Base-by-base conservation (phyloP, 169 alveolate species). In the Perkinsus olseni region DNA sequence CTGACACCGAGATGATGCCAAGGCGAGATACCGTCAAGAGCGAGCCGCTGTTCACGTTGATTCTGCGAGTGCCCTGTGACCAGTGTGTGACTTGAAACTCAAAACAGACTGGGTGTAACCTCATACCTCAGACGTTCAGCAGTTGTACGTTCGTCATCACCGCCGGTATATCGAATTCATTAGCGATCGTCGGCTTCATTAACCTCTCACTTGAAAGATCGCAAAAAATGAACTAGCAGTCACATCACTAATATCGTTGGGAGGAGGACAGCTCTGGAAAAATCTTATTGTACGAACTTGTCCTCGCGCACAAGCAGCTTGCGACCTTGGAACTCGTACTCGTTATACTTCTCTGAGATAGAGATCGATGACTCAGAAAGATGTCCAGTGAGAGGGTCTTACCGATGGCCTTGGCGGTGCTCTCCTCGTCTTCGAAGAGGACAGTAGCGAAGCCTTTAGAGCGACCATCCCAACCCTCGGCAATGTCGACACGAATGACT, bases 401-500 rank as follows among this genome's bases (percentile, higher is more conserved):
- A 62, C 82, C 82, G 34, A 62, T 62, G 17, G 82, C 82, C 82
- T 62, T 62, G 37, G 82, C 34, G 17, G 82, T 21, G 82, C 82
- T 24, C 28, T 62, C 82, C 34, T 62, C 82, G 17, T 62, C 82
- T 28, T 62, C 82, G 82, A 92, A 94, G 39, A 94, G 92, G 11
- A 94, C 95, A 37, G 94, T 93, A 48, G 94, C 95, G 39, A 94
- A 93, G 31, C 95, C 95, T 90, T 93, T 94, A 39, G 95, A 94
- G 6, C 95, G 92, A 50, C 95, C 95, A 36, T 93, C 94, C 45
- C 94, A 94, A 38, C 74, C 17, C 93, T 91, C 93, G 92, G 93
- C 82, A 34, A 94, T 93, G 74, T 94, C 95, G 74, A 94, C 95
- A 31, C 95, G 93, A 28, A 62, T 62, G 74, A 94, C 94, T 31